These are phyloP conservation scores for Amanita molliuscula DNA, from an alignment of 768 basidiomycete genomes.

Conservation along the genomic window DNA sequence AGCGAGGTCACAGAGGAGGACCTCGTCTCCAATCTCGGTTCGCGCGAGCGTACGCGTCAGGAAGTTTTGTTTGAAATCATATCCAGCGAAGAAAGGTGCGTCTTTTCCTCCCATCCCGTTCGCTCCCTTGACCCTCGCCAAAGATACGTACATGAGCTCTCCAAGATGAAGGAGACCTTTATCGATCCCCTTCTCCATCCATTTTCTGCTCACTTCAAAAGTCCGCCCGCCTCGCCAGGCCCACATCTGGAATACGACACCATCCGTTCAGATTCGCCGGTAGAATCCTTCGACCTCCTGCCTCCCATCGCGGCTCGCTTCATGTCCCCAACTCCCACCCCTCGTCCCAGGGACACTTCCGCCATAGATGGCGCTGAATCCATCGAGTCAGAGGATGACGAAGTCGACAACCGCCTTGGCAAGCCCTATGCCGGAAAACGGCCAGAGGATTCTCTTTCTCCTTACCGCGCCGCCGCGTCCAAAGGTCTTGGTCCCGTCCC, in stretches of 20 bases:
- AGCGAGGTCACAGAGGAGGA: constrained; percentile 93
- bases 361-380: constrained; percentile 63
- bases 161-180: constrained; percentile 90
- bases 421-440: constrained; percentile 26
- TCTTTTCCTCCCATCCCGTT: constrained; percentile 7
- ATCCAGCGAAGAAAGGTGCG: constrained; percentile 86
- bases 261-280: constrained; percentile 56
- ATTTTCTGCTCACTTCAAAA: constrained; percentile 37
- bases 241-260: constrained; percentile 61
- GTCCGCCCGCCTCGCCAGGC: constrained; percentile 45
- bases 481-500: constrained; percentile 35
- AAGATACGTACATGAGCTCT: constrained; percentile 87
- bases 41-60: constrained; percentile 88
- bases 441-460: constrained; percentile 44
- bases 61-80: constrained; percentile 97
- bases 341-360: constrained; percentile 44
- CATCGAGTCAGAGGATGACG: constrained; percentile 56
- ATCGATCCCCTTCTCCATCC: constrained; percentile 86
- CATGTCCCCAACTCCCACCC: constrained; percentile 61
- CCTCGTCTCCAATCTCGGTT: constrained; percentile 86
- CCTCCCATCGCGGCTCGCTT: constrained; percentile 89
- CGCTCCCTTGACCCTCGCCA: constrained; percentile 8
- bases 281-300: constrained; percentile 64
- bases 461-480: constrained; percentile 47
- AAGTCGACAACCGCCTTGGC: constrained; percentile 44